phyloP scores from a whole-genome alignment of 495 filamentous ascomycete genomes.

The Pyronema omphalodes region DNA sequence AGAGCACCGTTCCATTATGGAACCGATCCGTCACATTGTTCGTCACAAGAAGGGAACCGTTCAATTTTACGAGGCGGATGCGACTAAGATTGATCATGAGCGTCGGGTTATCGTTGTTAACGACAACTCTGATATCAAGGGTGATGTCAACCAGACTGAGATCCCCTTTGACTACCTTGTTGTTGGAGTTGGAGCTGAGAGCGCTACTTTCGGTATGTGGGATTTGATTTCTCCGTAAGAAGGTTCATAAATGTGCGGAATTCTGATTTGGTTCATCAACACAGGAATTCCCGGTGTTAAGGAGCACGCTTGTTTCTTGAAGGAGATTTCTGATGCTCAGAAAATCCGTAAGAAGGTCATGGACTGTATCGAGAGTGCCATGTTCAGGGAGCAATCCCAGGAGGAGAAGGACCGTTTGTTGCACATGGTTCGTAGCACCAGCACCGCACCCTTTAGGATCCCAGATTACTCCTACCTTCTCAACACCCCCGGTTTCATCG shows the following conservation, averaged over 20 bases:
- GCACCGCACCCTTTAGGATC: neutral
- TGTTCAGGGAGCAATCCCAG: slow-evolving; percentile 87
- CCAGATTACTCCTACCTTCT: neutral
- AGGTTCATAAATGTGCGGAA: slow-evolving; percentile 6
- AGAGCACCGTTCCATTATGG: slow-evolving; percentile 98
- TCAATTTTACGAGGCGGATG: slow-evolving; percentile 95
- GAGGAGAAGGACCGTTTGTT: slow-evolving; percentile 85
- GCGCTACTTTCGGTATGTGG: slow-evolving; percentile 76
- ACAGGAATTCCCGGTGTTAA: slow-evolving; percentile 79
- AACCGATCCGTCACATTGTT: slow-evolving; percentile 86
- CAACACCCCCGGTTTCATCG: neutral
- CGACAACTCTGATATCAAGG: slow-evolving; percentile 86
- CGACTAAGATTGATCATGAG: slow-evolving; percentile 87
- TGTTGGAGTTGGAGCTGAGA: slow-evolving; percentile 90
- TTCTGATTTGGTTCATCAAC: slow-evolving; percentile 2
- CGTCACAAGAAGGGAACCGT: slow-evolving; percentile 80
- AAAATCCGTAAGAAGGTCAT: slow-evolving; percentile 94
- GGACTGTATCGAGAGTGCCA: slow-evolving; percentile 96
- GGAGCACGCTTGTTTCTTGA: slow-evolving; percentile 93
- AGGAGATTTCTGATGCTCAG: slow-evolving; percentile 92
- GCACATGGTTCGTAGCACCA: slow-evolving; percentile 51
- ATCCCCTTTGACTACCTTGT: slow-evolving; percentile 98
- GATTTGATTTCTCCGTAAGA: neutral
- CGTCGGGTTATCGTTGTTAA: slow-evolving; percentile 72
- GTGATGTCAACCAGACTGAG: slow-evolving; percentile 62